phyloP scores from a whole-genome alignment of 208 protist species.

The Leishmania arabica region DNA sequence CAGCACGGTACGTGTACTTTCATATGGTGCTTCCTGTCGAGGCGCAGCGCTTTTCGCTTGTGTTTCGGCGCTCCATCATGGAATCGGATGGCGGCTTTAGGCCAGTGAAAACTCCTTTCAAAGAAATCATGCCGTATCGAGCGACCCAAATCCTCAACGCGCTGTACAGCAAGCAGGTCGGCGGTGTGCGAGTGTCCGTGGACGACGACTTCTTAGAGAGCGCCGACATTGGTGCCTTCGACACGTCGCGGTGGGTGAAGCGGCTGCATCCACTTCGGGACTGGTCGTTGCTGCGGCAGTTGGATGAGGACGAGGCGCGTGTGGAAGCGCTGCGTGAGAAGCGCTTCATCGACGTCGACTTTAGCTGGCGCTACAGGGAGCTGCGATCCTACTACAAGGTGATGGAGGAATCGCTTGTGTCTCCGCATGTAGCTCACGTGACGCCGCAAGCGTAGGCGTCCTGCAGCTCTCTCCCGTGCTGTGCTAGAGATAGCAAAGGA shows the following conservation, averaged over 20 bases:
- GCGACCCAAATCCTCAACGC: constrained; percentile 87
- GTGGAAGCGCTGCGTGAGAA: constrained; percentile 75
- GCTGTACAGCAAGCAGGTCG: constrained; percentile 83
- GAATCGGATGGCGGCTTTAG: constrained; percentile 87
- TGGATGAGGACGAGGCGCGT: constrained; percentile 86
- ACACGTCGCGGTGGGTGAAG: constrained; percentile 85
- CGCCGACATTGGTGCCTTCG: constrained; percentile 81
- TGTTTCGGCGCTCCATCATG: constrained; percentile 87
- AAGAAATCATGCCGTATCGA: constrained; percentile 80
- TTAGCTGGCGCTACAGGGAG: constrained; percentile 80
- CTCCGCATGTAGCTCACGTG: constrained; percentile 16
- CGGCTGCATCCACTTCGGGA: constrained; percentile 78
- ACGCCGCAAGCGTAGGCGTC: constrained; percentile 4
- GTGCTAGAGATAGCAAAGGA: neutral
- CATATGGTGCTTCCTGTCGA: constrained; percentile 91
- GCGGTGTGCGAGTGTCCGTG: constrained; percentile 75
- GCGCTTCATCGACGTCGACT: constrained; percentile 77
- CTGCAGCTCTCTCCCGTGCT: neutral
- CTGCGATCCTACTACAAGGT: constrained; percentile 71
- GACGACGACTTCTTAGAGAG: constrained; percentile 83
- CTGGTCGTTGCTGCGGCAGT: constrained; percentile 81
- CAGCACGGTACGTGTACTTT: constrained; percentile 89
- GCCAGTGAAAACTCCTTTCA: constrained; percentile 63
- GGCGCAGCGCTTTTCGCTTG: constrained; percentile 83
- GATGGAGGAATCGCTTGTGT: constrained; percentile 50